Conservation (phyloP, 768 basidiomycete species). For the Suillus discolor region DNA sequence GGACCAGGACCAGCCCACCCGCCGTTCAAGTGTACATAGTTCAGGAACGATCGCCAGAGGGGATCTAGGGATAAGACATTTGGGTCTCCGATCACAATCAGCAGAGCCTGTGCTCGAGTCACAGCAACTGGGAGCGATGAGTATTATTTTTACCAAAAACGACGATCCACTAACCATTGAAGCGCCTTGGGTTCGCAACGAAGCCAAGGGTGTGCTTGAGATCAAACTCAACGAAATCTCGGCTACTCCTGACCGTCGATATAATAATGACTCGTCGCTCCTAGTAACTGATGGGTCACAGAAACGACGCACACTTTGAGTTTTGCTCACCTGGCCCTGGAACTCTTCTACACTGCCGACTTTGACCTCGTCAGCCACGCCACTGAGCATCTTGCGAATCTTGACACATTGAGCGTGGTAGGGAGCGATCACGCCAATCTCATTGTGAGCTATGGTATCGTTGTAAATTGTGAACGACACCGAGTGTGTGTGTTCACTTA, state of each 20-base stretch:
- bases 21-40: slow-evolving; percentile 52
- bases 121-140: slow-evolving; percentile 48
- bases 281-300: slow-evolving; percentile 17
- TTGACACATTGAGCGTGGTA: slow-evolving; percentile 63
- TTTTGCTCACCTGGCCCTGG: slow-evolving; percentile 53
- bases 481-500: slow-evolving; percentile 25
- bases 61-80: slow-evolving; percentile 62
- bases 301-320: background rate
- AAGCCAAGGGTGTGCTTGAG: slow-evolving; percentile 38
- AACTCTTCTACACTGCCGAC: slow-evolving; percentile 70
- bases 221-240: slow-evolving; percentile 29
- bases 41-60: slow-evolving; percentile 62
- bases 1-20: slow-evolving; percentile 45
- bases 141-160: background rate
- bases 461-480: slow-evolving; percentile 9
- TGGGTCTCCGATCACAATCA: slow-evolving; percentile 64
- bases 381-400: slow-evolving; percentile 41
- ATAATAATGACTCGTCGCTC: slow-evolving; percentile 43
- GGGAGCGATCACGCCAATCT: slow-evolving; percentile 65
- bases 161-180: slow-evolving; percentile 37
- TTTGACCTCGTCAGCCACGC: slow-evolving; percentile 43
- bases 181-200: slow-evolving; percentile 35
- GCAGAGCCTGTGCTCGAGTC: slow-evolving; percentile 60
- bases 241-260: slow-evolving; percentile 41
- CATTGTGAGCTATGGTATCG: slow-evolving; percentile 40